Evolutionary conservation across 192 early-diverging fungal genomes (phyloP).

Genomic region (Umbelopsis sp.): DNA sequence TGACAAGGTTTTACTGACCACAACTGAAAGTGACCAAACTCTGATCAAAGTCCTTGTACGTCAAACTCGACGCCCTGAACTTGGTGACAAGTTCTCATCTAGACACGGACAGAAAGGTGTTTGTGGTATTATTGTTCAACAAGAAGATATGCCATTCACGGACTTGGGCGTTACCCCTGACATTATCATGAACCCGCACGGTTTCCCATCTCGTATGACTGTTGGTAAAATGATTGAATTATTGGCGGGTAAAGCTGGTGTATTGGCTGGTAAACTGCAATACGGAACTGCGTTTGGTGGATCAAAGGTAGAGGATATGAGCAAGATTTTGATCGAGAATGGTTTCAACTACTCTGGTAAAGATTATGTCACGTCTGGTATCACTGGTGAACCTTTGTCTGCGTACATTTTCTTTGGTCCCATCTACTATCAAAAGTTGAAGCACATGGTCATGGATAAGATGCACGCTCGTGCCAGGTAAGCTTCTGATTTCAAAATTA

Average conservation of each 20-base stretch:
- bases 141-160: slow-evolving; percentile 97
- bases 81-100: slow-evolving; percentile 98
- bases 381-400: slow-evolving; percentile 86
- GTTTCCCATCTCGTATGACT: slow-evolving; percentile 98
- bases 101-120: slow-evolving; percentile 99
- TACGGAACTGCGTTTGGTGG: slow-evolving; percentile 98
- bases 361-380: slow-evolving; percentile 91
- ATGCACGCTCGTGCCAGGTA: slow-evolving; percentile 92
- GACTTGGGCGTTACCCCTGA: slow-evolving; percentile 91
- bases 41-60: slow-evolving; percentile 89
- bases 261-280: slow-evolving; percentile 87
- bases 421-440: slow-evolving; percentile 96
- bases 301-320: slow-evolving; percentile 96
- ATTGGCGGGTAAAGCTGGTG: slow-evolving; percentile 94
- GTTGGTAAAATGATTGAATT: slow-evolving; percentile 99
- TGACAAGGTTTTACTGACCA: slow-evolving; percentile 92
- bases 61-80: slow-evolving; percentile 92
- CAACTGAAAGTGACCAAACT: slow-evolving; percentile 88
- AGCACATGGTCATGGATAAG: slow-evolving; percentile 99
- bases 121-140: slow-evolving; percentile 94
- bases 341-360: slow-evolving; percentile 98
- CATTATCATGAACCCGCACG: slow-evolving; percentile 99
- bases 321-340: slow-evolving; percentile 83
- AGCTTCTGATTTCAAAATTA: neutral
- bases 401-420: slow-evolving; percentile 98